These are phyloP conservation scores for Agrocybe pediades DNA, from an alignment of 768 basidiomycete genomes.

Conservation along the genomic window DNA sequence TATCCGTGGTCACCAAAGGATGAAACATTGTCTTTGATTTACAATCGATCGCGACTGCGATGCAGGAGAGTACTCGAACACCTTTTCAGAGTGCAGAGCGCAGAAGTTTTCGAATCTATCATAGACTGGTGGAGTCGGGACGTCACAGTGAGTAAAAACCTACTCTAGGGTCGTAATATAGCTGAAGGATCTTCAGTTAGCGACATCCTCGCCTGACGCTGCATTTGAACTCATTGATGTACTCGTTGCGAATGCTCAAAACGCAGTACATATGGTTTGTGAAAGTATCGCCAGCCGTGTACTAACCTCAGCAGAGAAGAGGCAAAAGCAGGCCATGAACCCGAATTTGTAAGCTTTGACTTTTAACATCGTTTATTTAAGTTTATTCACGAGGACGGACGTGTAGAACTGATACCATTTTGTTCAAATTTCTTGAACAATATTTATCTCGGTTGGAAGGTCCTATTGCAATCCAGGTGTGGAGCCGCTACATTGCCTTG, in stretches of 20 bases:
- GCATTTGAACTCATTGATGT: constrained; percentile 85
- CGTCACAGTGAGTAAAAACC: constrained; percentile 38
- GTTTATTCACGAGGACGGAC: constrained; percentile 8
- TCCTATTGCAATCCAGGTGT: constrained; percentile 90
- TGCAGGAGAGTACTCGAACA: constrained; percentile 83
- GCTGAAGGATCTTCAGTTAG: constrained; percentile 29
- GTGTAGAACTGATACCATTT: constrained; percentile 66
- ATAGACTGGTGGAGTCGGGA: constrained; percentile 81
- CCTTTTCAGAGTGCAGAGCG: constrained; percentile 77
- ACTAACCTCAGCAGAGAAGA: constrained; percentile 55
- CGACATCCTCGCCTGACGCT: constrained; percentile 43
- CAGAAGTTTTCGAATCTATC: constrained; percentile 82
- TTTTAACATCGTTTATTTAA: background rate
- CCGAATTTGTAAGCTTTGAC: constrained; percentile 59
- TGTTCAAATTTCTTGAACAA: constrained; percentile 89
- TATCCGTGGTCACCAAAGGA: constrained; percentile 54
- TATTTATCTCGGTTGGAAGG: constrained; percentile 86
- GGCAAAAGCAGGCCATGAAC: constrained; percentile 61
- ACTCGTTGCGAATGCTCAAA: constrained; percentile 83
- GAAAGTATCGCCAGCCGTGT: constrained; percentile 75
- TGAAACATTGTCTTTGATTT: constrained; percentile 70
- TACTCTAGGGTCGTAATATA: background rate
- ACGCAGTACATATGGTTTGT: constrained; percentile 85
- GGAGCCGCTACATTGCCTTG: constrained; percentile 77
- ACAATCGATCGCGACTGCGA: constrained; percentile 63